Base-by-base conservation (phyloP, 108 stramenopile genomes). In the Skeletonema menzelii region DNA sequence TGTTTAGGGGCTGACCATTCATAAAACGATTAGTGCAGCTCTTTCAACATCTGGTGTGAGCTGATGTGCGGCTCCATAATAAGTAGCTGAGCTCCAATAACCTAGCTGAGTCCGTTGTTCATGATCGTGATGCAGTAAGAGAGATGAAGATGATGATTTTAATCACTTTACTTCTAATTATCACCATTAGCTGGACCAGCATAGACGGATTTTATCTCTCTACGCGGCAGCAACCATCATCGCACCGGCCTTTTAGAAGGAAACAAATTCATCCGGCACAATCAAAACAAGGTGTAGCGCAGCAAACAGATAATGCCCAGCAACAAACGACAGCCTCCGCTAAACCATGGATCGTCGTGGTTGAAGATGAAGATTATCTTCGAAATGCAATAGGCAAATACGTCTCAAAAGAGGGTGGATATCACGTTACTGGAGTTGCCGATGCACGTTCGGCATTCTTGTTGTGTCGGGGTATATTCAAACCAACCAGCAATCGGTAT, bases 291-390 rank as follows among this genome's bases (percentile, higher is more conserved):
- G 10, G 0, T 10, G 10, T 22, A 22, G 20, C 22, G 49, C 49
- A 53, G 22, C 49, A 15, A 22, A 22, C 20, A 53, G 22, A 53
- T 10, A 37, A 37, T 10, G 10, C 17, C 5, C 15, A 53, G 19
- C 22, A 22, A n/a, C 19, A 53, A 53, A 22, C 19, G 22, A 53
- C 19, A 10, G 40, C 66, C 37, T 32, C 62, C 14, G 37, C 19
- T 1, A 59, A 73, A 24, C 17, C 27, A 42, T 80, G 79, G 59
- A 61, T 96, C 58, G 38, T 83, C 11, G 27, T 96, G 30, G 88
- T 93, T 11, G 92, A 96, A 76, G 91, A 92, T 67, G 92, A 93
- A 65, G 80, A 84, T 20, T 63, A 86, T 20, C 84, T 93, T 12
- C 88, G 89, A 10, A 76, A 68, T 14, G 82, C 90, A 14, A 87